Conservation (phyloP, 768 basidiomycete species). For the Lactarius akahatsu region DNA sequence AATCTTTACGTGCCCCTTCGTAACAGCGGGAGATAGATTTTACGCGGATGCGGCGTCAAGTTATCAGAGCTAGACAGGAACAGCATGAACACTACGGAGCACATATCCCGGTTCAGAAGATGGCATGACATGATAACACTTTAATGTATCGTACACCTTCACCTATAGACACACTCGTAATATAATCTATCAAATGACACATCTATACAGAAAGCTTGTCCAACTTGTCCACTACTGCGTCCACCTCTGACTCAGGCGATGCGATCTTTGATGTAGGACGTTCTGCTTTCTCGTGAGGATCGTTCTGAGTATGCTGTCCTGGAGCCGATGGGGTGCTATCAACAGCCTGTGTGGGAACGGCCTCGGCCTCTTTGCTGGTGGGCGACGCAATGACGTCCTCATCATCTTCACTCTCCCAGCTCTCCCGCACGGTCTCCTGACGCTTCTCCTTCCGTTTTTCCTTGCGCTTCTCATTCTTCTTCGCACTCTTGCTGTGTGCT, state of each 20-base stretch:
- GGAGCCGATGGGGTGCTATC: conserved; percentile 19
- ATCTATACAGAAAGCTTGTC: conserved; percentile 52
- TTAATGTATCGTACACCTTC: conserved; percentile 24
- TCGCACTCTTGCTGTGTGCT: conserved; percentile 47
- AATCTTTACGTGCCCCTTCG: not conserved
- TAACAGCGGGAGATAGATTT: not conserved
- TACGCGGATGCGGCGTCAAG: not conserved
- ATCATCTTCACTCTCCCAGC: conserved; percentile 77
- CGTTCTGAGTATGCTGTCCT: conserved; percentile 30
- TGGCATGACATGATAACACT: not conserved
- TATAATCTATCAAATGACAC: conserved; percentile 21
- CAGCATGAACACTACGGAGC: conserved; percentile 9
- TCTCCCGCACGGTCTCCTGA: conserved; percentile 61
- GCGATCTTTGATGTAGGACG: not conserved
- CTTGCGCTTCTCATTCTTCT: conserved; percentile 81
- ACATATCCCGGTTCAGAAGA: not conserved
- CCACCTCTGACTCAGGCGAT: conserved; percentile 33
- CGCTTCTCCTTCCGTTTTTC: conserved; percentile 77
- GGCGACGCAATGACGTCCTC: conserved; percentile 34
- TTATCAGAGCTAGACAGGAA: not conserved
- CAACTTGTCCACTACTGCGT: conserved; percentile 49
- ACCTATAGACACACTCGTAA: conserved; percentile 25
- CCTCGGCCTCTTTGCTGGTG: conserved; percentile 6
- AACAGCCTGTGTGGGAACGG: not conserved
- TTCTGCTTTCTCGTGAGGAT: conserved; percentile 12